phyloP scores from a whole-genome alignment of 805 yeast genomes.

The Ogataea philodendri region DNA sequence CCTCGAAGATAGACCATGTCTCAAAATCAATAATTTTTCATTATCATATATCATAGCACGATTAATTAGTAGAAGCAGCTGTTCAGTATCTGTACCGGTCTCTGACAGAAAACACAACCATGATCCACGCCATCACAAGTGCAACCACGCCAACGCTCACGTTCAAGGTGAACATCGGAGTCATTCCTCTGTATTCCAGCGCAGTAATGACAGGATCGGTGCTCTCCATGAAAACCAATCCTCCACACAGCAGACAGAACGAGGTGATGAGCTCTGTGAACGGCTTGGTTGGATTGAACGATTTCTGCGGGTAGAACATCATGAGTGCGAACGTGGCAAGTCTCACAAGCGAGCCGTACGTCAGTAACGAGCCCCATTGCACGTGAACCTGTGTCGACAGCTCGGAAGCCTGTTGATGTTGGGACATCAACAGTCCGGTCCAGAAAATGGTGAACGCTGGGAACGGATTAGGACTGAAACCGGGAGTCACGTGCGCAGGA shows the following conservation, averaged over 20 bases:
- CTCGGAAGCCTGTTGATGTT: slow-evolving; percentile 80
- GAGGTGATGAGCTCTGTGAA: slow-evolving; percentile 80
- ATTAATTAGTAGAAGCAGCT: slow-evolving; percentile 3
- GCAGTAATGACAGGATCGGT: slow-evolving; percentile 83
- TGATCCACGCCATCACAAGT: slow-evolving; percentile 85
- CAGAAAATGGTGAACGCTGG: slow-evolving; percentile 91
- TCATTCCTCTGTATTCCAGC: slow-evolving; percentile 76
- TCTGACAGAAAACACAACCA: slow-evolving; percentile 63
- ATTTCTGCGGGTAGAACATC: slow-evolving; percentile 41
- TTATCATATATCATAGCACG: slow-evolving; percentile 10
- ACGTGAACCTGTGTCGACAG: slow-evolving; percentile 77
- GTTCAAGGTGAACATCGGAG: slow-evolving; percentile 88
- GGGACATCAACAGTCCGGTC: slow-evolving; percentile 96
- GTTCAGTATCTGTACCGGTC: slow-evolving; percentile 41
- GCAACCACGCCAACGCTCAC: slow-evolving; percentile 77
- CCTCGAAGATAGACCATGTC: slow-evolving; percentile 8
- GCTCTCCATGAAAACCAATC: slow-evolving; percentile 87
- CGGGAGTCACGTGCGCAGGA: slow-evolving; percentile 50
- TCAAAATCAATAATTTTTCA: background rate
- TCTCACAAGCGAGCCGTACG: slow-evolving; percentile 81
- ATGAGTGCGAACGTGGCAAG: slow-evolving; percentile 58
- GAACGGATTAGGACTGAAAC: slow-evolving; percentile 90
- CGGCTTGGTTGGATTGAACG: slow-evolving; percentile 61
- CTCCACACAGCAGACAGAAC: slow-evolving; percentile 83
- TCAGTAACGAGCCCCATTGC: slow-evolving; percentile 89